Percentiles rank a stretch among this genome's conserved stretches.
phyloP scores from a whole-genome alignment of 352 stramenopile genomes.

The Stramenopiles sp. region DNA sequence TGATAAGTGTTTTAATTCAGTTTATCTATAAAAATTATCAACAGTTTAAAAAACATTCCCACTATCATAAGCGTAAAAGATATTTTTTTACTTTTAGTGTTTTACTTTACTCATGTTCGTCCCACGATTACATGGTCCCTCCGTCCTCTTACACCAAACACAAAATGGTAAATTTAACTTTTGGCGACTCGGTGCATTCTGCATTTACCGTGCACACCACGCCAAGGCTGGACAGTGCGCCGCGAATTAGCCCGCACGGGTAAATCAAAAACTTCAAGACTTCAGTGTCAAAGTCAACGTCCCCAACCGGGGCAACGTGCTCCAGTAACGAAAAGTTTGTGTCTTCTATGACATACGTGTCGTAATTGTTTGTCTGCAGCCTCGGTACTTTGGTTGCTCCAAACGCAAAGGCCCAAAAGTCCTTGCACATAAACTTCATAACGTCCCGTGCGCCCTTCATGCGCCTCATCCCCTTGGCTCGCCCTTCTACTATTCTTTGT shows the following conservation, averaged over 20 bases:
- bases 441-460: conserved; percentile 49
- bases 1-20: too few species aligned
- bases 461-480: background rate
- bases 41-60: too few species aligned
- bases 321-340: conserved; percentile 74
- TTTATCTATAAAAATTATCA: too few species aligned
- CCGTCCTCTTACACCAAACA: background rate
- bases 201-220: conserved; percentile 81
- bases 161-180: conserved; percentile 40
- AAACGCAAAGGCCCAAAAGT: conserved; percentile 91
- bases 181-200: conserved; percentile 67
- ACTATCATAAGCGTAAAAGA: too few species aligned
- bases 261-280: conserved; percentile 78
- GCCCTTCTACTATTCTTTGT: background rate
- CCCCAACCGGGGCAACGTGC: conserved; percentile 44
- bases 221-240: conserved; percentile 75
- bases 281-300: conserved; percentile 61
- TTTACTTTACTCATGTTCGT: too few species aligned
- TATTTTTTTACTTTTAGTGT: too few species aligned
- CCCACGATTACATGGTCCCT: too few species aligned
- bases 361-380: conserved; percentile 87
- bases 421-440: conserved; percentile 95
- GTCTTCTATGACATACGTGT: conserved; percentile 83
- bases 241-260: conserved; percentile 79
- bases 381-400: conserved; percentile 96